A percentile compares a stretch with the other conserved stretches of the same genome.
Conservation (phyloP, 208 protist genomes). For the Acanthamoeba rhysodes region DNA sequence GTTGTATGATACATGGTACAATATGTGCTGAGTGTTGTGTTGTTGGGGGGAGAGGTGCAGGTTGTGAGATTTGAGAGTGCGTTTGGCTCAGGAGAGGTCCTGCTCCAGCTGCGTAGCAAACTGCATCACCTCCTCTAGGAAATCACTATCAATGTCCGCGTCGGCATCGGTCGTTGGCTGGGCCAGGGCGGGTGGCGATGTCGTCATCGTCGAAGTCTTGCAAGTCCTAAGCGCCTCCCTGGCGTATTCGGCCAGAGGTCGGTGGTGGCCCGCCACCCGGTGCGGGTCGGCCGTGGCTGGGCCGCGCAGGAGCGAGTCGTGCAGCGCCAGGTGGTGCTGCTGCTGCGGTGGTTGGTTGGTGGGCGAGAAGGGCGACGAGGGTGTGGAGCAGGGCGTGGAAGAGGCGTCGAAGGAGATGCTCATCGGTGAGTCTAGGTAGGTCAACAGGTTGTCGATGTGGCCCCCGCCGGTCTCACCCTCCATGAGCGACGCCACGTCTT, state of each 20-base stretch:
- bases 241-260: no score
- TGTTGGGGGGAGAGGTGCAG: no score
- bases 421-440: background rate
- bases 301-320: no score
- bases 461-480: background rate
- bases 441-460: background rate
- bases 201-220: no score
- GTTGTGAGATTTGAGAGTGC: no score
- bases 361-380: background rate
- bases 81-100: background rate
- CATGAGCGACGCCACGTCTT: background rate
- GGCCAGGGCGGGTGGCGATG: no score
- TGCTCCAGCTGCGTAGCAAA: background rate
- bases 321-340: no score
- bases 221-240: background rate
- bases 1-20: no score
- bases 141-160: background rate
- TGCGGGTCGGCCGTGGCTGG: no score
- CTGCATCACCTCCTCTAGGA: constrained; percentile 8
- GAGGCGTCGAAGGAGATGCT: background rate
- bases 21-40: no score
- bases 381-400: background rate
- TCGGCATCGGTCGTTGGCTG: background rate
- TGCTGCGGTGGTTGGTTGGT: background rate
- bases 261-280: background rate